Evolutionary conservation across 306 rosid genomes (phyloP).

Genomic region (Citrullus amarus): DNA sequence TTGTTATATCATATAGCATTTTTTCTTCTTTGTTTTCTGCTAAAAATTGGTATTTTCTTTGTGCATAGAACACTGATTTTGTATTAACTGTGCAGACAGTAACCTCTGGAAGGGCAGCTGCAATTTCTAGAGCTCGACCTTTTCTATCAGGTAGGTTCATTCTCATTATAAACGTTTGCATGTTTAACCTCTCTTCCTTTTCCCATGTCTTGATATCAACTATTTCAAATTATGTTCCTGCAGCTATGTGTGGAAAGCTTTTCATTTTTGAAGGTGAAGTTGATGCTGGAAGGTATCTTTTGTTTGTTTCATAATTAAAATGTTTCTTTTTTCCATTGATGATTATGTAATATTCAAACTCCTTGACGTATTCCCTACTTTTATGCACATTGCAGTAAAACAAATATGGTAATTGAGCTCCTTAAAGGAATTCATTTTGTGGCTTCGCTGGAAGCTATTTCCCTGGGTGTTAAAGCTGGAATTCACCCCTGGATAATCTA

Average conservation of each 20-base stretch:
- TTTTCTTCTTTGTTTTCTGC: not conserved
- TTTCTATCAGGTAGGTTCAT: slow-evolving; percentile 53
- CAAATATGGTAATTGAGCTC: slow-evolving; percentile 51
- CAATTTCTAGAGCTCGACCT: slow-evolving; percentile 60
- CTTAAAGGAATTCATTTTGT: slow-evolving; percentile 81
- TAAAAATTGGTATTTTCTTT: not conserved
- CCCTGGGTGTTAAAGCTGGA: slow-evolving; percentile 72
- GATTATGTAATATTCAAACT: not conserved
- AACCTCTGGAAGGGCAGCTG: slow-evolving; percentile 58
- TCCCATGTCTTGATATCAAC: slow-evolving; percentile 4
- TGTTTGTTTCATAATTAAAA: slow-evolving; percentile 14
- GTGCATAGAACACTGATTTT: not conserved
- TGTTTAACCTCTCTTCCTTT: not conserved
- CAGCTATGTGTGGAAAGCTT: slow-evolving; percentile 87
- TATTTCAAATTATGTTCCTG: slow-evolving; percentile 15
- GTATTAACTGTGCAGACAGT: slow-evolving; percentile 36
- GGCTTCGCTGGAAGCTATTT: slow-evolving; percentile 83
- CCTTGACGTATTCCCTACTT: not conserved
- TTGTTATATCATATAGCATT: slow-evolving; percentile 11
- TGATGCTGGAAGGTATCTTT: slow-evolving; percentile 76
- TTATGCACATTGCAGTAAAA: slow-evolving; percentile 37
- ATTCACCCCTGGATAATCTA: slow-evolving; percentile 82
- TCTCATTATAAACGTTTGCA: slow-evolving; percentile 5
- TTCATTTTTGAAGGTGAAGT: slow-evolving; percentile 73
- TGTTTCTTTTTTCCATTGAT: not conserved